Percentiles rank a stretch among this genome's conserved stretches.
Evolutionary conservation across 768 basidiomycete genomes (phyloP).

Genomic region (Pulveroboletus sp.): DNA sequence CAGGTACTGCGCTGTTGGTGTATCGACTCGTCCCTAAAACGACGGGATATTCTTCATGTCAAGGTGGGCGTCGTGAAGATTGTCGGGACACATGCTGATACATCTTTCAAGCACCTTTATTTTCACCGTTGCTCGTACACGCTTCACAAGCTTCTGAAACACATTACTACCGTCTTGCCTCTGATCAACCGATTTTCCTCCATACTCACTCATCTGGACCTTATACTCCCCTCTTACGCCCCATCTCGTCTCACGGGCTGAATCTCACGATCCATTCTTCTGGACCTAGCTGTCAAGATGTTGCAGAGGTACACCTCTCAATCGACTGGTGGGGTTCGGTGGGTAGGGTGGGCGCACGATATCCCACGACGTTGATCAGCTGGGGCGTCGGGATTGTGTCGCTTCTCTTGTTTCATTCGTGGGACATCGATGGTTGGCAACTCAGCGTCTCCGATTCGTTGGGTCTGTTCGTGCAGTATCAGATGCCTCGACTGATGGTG

Average conservation of each 20-base stretch:
- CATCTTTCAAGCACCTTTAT: conserved; percentile 42
- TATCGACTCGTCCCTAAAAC: conserved; percentile 50
- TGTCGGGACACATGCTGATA: conserved; percentile 5
- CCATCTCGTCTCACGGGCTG: conserved; percentile 35
- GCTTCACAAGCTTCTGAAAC: conserved; percentile 57
- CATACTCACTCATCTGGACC: conserved; percentile 72
- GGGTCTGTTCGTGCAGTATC: conserved; percentile 36
- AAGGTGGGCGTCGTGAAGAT: conserved; percentile 19
- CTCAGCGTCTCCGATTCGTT: conserved; percentile 54
- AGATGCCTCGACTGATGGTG: conserved; percentile 42
- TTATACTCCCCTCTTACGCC: conserved; percentile 40
- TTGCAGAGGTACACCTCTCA: conserved; percentile 42
- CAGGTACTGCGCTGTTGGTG: conserved; percentile 61
- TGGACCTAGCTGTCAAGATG: conserved; percentile 44
- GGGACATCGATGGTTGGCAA: conserved; percentile 35
- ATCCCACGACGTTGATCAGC: conserved; percentile 64
- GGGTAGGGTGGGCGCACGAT: conserved; percentile 70
- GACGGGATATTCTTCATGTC: conserved; percentile 22
- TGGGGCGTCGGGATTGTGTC: conserved; percentile 77
- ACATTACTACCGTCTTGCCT: conserved; percentile 59
- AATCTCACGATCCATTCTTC: conserved; percentile 60
- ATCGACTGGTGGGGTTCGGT: conserved; percentile 72
- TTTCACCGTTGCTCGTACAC: conserved; percentile 69
- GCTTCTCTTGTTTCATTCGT: conserved; percentile 53
- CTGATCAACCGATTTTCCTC: conserved; percentile 35